Evolutionary conservation across 139 green algal species (phyloP).

Genomic region (Volvox reticuliferus): DNA sequence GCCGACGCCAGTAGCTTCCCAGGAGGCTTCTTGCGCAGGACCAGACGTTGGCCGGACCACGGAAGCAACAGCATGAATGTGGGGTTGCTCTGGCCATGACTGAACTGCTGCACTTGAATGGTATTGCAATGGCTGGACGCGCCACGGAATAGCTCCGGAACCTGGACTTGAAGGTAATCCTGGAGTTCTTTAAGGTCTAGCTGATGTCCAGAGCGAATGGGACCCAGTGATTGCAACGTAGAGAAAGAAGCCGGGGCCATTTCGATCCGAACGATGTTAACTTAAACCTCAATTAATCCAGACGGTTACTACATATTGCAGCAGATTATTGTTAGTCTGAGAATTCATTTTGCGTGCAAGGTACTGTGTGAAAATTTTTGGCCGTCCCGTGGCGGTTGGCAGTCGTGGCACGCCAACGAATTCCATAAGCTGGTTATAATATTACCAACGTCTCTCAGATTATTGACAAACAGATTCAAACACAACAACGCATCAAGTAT

Average conservation of each 20-base stretch:
- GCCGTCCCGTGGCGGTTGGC: not conserved
- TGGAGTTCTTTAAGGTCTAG: not conserved
- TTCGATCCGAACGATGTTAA: not conserved
- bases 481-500: too few species aligned
- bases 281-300: not conserved
- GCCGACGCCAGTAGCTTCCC: constrained; percentile 92
- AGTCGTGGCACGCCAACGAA: not conserved
- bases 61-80: constrained; percentile 89
- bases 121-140: not conserved
- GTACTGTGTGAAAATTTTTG: not conserved
- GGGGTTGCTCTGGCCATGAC: constrained; percentile 95
- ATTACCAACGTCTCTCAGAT: not conserved
- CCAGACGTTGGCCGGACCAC: constrained; percentile 52
- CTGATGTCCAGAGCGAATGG: not conserved
- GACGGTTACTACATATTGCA: too few species aligned
- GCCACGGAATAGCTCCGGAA: not conserved
- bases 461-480: not conserved
- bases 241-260: not conserved
- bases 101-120: constrained; percentile 76
- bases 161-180: not conserved
- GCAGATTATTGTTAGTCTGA: not conserved
- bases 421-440: not conserved
- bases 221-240: constrained; percentile 8
- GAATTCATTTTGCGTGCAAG: too few species aligned
- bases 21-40: constrained; percentile 97